Evolutionary conservation across 306 rosid genomes (phyloP).

Genomic region (Prosopis cineraria): DNA sequence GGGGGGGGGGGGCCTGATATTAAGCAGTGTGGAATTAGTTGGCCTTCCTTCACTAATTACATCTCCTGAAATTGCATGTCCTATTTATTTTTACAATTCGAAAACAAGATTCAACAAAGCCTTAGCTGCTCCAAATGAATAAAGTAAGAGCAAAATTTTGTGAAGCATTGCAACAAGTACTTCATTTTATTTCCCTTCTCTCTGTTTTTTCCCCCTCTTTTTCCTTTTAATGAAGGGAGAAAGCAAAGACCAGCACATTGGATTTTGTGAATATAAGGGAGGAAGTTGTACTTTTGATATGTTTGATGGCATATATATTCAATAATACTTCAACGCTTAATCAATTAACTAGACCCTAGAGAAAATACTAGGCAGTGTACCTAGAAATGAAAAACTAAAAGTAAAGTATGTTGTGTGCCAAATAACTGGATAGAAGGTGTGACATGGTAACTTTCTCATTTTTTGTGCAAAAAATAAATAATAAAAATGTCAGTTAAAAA

Average conservation of each 20-base stretch:
- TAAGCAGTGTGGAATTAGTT: constrained; percentile 70
- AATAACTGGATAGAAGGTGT: not conserved
- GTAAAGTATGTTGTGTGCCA: not conserved
- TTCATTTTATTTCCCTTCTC: not conserved
- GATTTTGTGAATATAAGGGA: constrained; percentile 44
- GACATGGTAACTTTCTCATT: not conserved
- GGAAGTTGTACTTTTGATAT: constrained; percentile 26
- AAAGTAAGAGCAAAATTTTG: constrained; percentile 24
- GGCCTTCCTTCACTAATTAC: not conserved
- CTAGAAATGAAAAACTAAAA: not conserved
- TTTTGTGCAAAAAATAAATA: not conserved
- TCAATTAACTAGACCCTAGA: constrained; percentile 14
- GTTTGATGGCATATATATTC: constrained; percentile 12
- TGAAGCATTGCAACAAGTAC: not conserved
- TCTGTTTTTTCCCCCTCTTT: not conserved
- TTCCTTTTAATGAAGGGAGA: constrained; percentile 9
- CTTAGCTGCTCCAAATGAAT: constrained; percentile 19
- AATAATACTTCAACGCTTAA: constrained; percentile 13
- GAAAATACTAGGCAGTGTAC: not conserved
- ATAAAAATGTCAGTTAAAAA: not conserved
- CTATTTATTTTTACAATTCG: not conserved
- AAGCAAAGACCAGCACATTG: not conserved
- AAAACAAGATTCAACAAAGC: not conserved
- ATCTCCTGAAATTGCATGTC: constrained; percentile 8
- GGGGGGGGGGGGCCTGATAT: constrained; percentile 90